Evolutionary conservation across 148 eudicot species (phyloP), one percentile per base, ranked within the genome.

Genomic region (Camellia lanceoleosa): DNA sequence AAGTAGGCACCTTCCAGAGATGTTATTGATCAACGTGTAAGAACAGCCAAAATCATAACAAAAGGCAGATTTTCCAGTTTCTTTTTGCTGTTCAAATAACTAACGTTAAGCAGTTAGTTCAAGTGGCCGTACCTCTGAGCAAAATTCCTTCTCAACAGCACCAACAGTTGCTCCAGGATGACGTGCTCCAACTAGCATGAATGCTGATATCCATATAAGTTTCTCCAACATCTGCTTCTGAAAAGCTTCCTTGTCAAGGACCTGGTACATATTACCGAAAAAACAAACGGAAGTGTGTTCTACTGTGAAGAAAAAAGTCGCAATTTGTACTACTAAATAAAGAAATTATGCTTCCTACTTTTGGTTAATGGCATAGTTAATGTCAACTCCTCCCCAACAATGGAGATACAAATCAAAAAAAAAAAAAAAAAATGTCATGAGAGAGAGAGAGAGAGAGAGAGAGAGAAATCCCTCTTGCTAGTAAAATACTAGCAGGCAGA

Each of bases 91-190:
- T 3, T 2, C 38, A 30, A 30, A 30, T 30, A 30, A 30, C 38
- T 30, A 30, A 30, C 38, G 1, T 30, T 30, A 30, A 20, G 11
- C n/a, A 44, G 5, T 59, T 7, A 9, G 66, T 61, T 47, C 2
- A 56, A 16, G 14, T 42, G 70, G 75, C 0, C 73, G 67, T 82
- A 93, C 99, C 97, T 96, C 99, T 47, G 95, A 86, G 71, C 91
- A 89, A 75, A 87, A 92, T 68, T 92, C 98, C 81, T 93, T 93
- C 92, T 96, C 99, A 11, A 96, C 99, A 60, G 1, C 91, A 65
- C 99, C 99, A 43, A 96, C 98, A 63, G 92, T 92, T 68, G 99
- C 98, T 59, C 99, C 99, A 49, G 97, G 97, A 92, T 96, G 99
- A 68, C 93, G 99, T 61, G 98, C 98, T 80, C 99, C 99, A 79